These are phyloP conservation scores for Fusarium stilboides DNA, from an alignment of 2,329 filamentous ascomycete species.

Conservation along the genomic window DNA sequence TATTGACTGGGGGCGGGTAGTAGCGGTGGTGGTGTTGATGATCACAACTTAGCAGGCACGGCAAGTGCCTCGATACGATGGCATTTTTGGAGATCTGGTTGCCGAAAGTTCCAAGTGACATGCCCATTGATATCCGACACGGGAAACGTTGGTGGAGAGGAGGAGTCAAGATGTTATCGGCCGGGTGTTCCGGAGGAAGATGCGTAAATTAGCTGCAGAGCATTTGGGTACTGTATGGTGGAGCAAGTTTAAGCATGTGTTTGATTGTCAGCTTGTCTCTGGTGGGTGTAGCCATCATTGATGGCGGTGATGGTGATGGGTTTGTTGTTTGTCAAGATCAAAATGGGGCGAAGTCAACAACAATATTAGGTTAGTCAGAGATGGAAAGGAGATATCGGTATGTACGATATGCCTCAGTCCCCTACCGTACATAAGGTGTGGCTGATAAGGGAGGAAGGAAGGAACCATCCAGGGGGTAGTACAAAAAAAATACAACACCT, in stretches of 20 bases:
- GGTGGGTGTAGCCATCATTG: not conserved
- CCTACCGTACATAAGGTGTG: slow-evolving; percentile 5
- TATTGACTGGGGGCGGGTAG: slow-evolving; percentile 25
- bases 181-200: slow-evolving; percentile 1
- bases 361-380: not conserved
- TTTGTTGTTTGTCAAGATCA: not conserved
- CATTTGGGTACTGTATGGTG: not conserved
- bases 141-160: slow-evolving; percentile 4
- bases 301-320: slow-evolving; percentile 1
- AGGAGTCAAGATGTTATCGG: not conserved
- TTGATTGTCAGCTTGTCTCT: not conserved
- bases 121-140: not conserved
- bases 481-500: too few species aligned
- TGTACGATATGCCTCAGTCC: not conserved
- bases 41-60: not conserved
- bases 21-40: slow-evolving; percentile 18
- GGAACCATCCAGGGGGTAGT: not conserved
- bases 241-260: slow-evolving; percentile 1
- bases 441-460: slow-evolving; percentile 1
- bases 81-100: slow-evolving; percentile 32
- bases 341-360: not conserved
- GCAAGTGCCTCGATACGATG: not conserved
- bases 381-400: not conserved
- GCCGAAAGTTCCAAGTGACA: slow-evolving; percentile 25
- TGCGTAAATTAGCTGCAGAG: not conserved